phyloP scores from a whole-genome alignment of 257 asterid species.

The Primulina huaijiensis region DNA sequence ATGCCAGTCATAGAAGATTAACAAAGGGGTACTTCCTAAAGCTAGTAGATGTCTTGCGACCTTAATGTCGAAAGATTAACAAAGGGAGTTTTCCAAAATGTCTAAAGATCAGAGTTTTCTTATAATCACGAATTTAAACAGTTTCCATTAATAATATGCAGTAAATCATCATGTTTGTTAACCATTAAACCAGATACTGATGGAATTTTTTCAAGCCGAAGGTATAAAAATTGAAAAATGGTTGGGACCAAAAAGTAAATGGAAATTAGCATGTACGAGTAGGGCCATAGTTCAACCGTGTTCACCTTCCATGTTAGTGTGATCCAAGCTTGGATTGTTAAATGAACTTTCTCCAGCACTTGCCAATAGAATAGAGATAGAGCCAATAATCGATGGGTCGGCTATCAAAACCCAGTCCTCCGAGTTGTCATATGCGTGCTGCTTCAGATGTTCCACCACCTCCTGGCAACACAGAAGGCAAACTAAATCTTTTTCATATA shows the following conservation, averaged over 20 bases:
- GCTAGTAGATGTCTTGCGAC: too few relatives aligned
- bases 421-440: constrained; percentile 44
- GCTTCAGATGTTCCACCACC: constrained; percentile 52
- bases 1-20: neutral
- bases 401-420: constrained; percentile 36
- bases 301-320: constrained; percentile 35
- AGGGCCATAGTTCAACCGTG: constrained; percentile 38
- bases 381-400: constrained; percentile 34
- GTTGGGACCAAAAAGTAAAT: too few relatives aligned
- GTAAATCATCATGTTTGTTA: too few relatives aligned
- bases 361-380: constrained; percentile 33
- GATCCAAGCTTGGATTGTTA: constrained; percentile 29
- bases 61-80: too few relatives aligned
- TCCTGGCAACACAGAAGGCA: constrained; percentile 36
- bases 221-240: too few relatives aligned
- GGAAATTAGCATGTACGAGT: neutral
- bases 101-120: too few relatives aligned
- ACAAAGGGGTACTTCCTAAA: neutral
- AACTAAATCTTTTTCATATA: constrained; percentile 21
- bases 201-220: too few relatives aligned
- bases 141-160: too few relatives aligned
- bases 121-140: too few relatives aligned
- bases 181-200: too few relatives aligned
- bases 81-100: too few relatives aligned
- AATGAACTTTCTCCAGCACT: constrained; percentile 32